These are phyloP conservation scores for Aspergillus sclerotioniger DNA, from an alignment of 495 filamentous ascomycete genomes.

Conservation along the genomic window DNA sequence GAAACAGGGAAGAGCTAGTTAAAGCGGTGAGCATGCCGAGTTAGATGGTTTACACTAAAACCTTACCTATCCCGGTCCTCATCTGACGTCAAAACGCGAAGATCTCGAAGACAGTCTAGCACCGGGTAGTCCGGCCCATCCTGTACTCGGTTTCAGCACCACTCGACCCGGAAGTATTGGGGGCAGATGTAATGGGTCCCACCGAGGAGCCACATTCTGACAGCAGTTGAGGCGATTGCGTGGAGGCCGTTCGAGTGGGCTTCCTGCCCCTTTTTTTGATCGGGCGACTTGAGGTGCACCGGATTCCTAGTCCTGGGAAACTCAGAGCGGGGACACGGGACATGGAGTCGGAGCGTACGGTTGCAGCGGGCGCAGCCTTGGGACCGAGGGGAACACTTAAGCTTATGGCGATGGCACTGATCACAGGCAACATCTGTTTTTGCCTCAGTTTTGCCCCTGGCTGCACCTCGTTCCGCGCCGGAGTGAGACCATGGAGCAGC, in stretches of 20 bases:
- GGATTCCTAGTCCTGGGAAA: not conserved
- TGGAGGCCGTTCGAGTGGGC: not conserved
- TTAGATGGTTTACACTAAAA: not conserved
- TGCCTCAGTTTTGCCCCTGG: not conserved
- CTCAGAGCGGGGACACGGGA: not conserved
- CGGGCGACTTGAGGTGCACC: constrained; percentile 1
- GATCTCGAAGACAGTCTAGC: not conserved
- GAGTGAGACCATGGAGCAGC: too few relatives aligned
- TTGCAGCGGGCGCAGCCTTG: constrained; percentile 1
- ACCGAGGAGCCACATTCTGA: not conserved
- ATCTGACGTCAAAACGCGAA: not conserved
- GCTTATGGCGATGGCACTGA: constrained; percentile 5
- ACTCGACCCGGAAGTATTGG: not conserved
- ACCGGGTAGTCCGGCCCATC: not conserved
- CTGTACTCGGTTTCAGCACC: not conserved
- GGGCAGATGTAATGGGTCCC: not conserved
- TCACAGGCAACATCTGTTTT: not conserved
- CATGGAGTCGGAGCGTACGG: not conserved
- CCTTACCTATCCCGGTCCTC: not conserved
- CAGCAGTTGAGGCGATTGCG: not conserved
- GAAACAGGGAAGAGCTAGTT: not conserved
- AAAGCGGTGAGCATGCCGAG: not conserved
- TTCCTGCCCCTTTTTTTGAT: not conserved
- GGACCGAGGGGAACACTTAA: not conserved
- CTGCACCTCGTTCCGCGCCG: too few relatives aligned